Evolutionary conservation across 2,329 filamentous ascomycete genomes (phyloP).

Genomic region (Fusarium falciforme): DNA sequence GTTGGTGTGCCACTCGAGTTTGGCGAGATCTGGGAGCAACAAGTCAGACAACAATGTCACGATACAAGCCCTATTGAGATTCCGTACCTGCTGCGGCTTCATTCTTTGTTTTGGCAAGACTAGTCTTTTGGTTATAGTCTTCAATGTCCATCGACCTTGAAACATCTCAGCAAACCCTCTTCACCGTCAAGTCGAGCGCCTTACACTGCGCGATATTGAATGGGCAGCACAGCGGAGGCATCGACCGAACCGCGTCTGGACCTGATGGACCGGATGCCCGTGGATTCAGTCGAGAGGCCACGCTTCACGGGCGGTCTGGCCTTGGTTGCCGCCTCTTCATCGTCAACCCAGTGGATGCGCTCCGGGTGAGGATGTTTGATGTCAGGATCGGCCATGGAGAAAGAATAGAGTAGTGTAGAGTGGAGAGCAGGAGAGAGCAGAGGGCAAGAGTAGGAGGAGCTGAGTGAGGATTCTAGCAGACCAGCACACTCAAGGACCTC

Average conservation of each 20-base stretch:
- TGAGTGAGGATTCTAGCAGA: constrained; percentile 18
- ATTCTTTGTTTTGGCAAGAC: constrained; percentile 14
- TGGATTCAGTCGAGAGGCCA: constrained; percentile 26
- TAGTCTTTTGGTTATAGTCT: constrained; percentile 26
- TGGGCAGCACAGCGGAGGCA: constrained; percentile 26
- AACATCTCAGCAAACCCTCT: constrained; percentile 6
- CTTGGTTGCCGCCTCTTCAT: constrained; percentile 30
- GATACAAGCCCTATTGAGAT: too few relatives aligned
- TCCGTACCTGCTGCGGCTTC: constrained; percentile 21
- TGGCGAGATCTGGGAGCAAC: constrained; percentile 20
- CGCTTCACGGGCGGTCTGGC: constrained; percentile 21
- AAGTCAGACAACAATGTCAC: not conserved
- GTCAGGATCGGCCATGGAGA: constrained; percentile 29
- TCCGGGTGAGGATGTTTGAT: constrained; percentile 23
- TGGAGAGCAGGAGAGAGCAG: not conserved
- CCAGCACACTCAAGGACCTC: not conserved
- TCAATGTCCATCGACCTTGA: constrained; percentile 36
- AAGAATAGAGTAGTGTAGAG: not conserved
- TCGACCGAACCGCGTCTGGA: constrained; percentile 28
- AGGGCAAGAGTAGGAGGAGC: constrained; percentile 8
- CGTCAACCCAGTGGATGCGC: constrained; percentile 33
- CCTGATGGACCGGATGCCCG: constrained; percentile 20
- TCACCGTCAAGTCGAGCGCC: not conserved
- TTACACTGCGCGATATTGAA: constrained; percentile 37
- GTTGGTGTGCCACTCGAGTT: constrained; percentile 36